These are phyloP conservation scores for Leccinum sublutescens DNA, from an alignment of 768 basidiomycete species.

Conservation along the genomic window DNA sequence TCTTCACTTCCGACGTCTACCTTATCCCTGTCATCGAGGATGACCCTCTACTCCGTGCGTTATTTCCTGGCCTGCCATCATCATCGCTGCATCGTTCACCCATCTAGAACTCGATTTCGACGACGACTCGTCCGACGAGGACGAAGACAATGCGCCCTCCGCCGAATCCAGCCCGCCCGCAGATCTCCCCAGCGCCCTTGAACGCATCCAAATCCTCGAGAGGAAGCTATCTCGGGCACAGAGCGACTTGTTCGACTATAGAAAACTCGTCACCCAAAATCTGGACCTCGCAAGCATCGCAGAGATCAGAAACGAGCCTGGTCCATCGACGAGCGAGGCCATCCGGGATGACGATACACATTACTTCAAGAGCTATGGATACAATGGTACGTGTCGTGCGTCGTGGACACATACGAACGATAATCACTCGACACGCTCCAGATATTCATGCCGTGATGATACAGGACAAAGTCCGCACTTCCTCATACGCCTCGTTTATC, in stretches of 20 bases:
- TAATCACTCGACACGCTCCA: conserved; percentile 24
- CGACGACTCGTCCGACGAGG: conserved; percentile 73
- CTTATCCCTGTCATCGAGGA: conserved; percentile 80
- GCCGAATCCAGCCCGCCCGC: conserved; percentile 17
- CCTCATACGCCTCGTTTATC: conserved; percentile 91
- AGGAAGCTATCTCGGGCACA: conserved; percentile 57
- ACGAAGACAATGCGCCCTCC: conserved; percentile 1
- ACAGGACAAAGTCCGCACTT: conserved; percentile 90
- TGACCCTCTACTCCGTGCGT: conserved; percentile 86
- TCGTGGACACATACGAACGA: background rate
- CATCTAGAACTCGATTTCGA: conserved; percentile 59
- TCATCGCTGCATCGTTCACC: background rate
- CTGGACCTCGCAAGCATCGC: conserved; percentile 46
- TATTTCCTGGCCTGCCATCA: background rate
- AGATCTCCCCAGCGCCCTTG: conserved; percentile 35
- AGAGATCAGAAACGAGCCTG: conserved; percentile 41
- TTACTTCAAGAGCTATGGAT: conserved; percentile 89
- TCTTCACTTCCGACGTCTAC: conserved; percentile 75
- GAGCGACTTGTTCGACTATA: conserved; percentile 63
- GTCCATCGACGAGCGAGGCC: conserved; percentile 21
- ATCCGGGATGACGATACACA: conserved; percentile 85
- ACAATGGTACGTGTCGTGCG: conserved; percentile 62
- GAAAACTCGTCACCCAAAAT: conserved; percentile 51
- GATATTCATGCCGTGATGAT: conserved; percentile 98
- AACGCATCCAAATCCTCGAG: conserved; percentile 59